Conservation (phyloP, 345 rosid species). For the Theobroma cacao region DNA sequence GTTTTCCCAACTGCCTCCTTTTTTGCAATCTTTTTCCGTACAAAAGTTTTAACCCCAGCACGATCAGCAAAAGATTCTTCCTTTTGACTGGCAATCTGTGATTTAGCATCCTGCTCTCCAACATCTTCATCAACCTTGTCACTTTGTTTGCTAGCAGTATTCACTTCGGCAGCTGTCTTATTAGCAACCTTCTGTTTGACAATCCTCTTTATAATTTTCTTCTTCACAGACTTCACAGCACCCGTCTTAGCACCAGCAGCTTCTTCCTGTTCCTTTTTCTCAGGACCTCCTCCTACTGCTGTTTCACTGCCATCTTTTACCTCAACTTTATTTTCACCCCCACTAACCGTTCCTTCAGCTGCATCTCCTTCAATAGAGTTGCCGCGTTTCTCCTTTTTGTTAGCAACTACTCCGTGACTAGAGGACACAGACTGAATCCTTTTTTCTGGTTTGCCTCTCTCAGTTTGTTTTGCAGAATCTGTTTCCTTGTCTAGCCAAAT, state of each 20-base stretch:
- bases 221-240: constrained; percentile 56
- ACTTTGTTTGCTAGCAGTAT: constrained; percentile 35
- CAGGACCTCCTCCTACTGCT: constrained; percentile 28
- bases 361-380: constrained; percentile 33
- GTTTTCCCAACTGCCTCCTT: constrained; percentile 37
- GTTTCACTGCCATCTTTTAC: constrained; percentile 30
- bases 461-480: constrained; percentile 38
- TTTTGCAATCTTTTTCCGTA: constrained; percentile 48
- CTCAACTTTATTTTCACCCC: constrained; percentile 29
- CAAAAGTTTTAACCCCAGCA: constrained; percentile 46
- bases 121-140: constrained; percentile 41
- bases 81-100: constrained; percentile 40
- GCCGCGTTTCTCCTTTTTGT: constrained; percentile 37
- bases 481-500: constrained; percentile 30
- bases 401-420: constrained; percentile 19
- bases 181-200: constrained; percentile 55
- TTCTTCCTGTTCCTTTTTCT: constrained; percentile 41
- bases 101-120: constrained; percentile 36
- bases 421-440: constrained; percentile 34
- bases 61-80: constrained; percentile 38
- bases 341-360: constrained; percentile 29
- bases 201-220: constrained; percentile 75
- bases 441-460: constrained; percentile 31
- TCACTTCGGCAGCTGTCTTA: constrained; percentile 43
- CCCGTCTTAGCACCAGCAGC: constrained; percentile 37